Evolutionary conservation across 2,329 filamentous ascomycete species (phyloP).

Genomic region (Hymenoscyphus fraxineus): DNA sequence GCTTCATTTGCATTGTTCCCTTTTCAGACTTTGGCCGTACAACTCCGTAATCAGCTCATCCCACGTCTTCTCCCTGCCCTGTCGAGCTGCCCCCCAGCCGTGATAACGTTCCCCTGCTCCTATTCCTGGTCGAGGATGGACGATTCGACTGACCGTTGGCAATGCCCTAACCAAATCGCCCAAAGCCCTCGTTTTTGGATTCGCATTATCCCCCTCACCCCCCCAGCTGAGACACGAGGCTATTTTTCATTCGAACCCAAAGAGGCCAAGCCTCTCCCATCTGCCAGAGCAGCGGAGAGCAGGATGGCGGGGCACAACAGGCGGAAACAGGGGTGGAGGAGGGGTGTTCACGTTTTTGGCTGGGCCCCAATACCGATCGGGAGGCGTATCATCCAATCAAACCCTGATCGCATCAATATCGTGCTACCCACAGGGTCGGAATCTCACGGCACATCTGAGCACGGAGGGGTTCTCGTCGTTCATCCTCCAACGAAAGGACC

Average conservation of each 20-base stretch:
- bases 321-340: constrained; percentile 1
- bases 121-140: not conserved
- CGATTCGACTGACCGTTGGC: not conserved
- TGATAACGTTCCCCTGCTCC: constrained; percentile 1
- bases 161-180: not conserved
- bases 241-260: constrained; percentile 3
- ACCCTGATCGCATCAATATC: not conserved
- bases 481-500: not conserved
- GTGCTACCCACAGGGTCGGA: not conserved
- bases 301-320: not conserved
- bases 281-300: constrained; percentile 1
- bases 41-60: constrained; percentile 10
- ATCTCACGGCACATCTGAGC: not conserved
- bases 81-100: not conserved
- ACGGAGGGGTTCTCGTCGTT: not conserved
- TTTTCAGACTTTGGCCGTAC: constrained; percentile 7
- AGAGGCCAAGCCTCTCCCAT: not conserved
- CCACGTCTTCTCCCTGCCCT: constrained; percentile 2
- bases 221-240: constrained; percentile 1
- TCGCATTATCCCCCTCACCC: not conserved
- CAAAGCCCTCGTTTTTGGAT: not conserved
- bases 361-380: not conserved
- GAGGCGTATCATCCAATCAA: not conserved
- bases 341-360: constrained; percentile 2
- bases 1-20: constrained; percentile 1